phyloP scores from a whole-genome alignment of 352 stramenopile genomes.

The Phytopythium ostracodes region DNA sequence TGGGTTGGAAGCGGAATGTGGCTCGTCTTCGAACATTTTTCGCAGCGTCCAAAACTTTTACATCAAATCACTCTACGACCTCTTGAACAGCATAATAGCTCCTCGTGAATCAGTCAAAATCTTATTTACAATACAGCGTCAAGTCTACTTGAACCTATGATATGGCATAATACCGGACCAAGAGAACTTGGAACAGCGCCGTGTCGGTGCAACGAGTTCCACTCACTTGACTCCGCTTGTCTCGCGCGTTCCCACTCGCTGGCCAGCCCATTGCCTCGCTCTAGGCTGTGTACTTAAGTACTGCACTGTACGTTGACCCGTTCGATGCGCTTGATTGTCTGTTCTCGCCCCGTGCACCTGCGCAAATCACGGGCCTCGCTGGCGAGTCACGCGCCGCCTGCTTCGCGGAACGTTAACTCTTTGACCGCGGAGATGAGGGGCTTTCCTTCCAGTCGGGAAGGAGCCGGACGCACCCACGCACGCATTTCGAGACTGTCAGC shows the following conservation, averaged over 20 bases:
- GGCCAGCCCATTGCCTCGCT: neutral
- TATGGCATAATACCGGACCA: neutral
- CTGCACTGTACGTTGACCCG: too few species aligned
- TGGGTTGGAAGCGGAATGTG: too few species aligned
- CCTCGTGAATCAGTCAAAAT: neutral
- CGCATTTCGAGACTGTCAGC: neutral
- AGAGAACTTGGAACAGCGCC: too few species aligned
- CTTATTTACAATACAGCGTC: neutral
- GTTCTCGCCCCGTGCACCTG: neutral
- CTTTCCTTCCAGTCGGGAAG: neutral
- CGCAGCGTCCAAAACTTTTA: neutral
- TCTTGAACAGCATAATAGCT: neutral
- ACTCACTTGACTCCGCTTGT: too few species aligned
- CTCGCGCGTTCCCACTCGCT: neutral
- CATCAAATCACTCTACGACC: neutral
- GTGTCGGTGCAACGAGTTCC: too few species aligned
- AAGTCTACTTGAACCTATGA: neutral
- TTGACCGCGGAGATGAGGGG: neutral
- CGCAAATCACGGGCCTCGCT: neutral
- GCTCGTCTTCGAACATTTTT: neutral
- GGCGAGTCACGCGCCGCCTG: neutral
- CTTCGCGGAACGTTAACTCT: neutral
- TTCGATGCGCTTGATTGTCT: neutral
- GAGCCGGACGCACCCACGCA: conserved; percentile 1
- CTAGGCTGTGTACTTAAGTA: too few species aligned